Evolutionary conservation across 2,329 filamentous ascomycete genomes (phyloP), one percentile per base, ranked within the genome.

Genomic region (Cercospora sp.): DNA sequence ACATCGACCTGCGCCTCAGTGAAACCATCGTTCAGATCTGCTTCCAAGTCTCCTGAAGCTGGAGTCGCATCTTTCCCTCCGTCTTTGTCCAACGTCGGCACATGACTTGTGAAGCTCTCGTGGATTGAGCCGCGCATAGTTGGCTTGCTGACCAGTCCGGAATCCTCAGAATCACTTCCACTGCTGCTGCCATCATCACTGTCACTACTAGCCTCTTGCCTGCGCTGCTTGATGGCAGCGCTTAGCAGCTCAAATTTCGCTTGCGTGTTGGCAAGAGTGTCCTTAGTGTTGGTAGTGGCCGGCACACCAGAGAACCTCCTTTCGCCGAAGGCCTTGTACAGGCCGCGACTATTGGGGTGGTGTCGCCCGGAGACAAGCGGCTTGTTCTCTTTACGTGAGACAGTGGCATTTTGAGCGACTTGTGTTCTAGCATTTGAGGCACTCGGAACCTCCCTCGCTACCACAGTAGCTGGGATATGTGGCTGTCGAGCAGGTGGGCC

Each of bases 81-180:
- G 12, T 36, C 28, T 16, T 28, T 26, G 18, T 36, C n/a, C 10
- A 3, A 23, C 5, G 5, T 61, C 28, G 28, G 26, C 30, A 36
- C 53, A 12, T n/a, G 57, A 28, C 26, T 31, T 45, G 63, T 65
- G 39, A 67, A 68, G 57, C 67, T 69, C 42, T 71, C 67, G 5
- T 61, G 55, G 39, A 69, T 48, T 18, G 69, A 71, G n/a, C 69
- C 69, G 10, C 60, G 59, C 12, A 64, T 18, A 0, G 9, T 12
- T 1, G 57, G 60, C 33, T 66, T 63, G 10, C 31, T 18, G 30
- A 42, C 45, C 16, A 23, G 8, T 28, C 3, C 30, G 23, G 65
- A 60, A 6, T 59, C 36, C 6, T 63, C 66, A 16, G 68, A 67
- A 10, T 61, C 23, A 31, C 61, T 64, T 10, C 8, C 33, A 55